Base-by-base conservation (phyloP, 352 stramenopile species). In the Globisporangium orthogonon region DNA sequence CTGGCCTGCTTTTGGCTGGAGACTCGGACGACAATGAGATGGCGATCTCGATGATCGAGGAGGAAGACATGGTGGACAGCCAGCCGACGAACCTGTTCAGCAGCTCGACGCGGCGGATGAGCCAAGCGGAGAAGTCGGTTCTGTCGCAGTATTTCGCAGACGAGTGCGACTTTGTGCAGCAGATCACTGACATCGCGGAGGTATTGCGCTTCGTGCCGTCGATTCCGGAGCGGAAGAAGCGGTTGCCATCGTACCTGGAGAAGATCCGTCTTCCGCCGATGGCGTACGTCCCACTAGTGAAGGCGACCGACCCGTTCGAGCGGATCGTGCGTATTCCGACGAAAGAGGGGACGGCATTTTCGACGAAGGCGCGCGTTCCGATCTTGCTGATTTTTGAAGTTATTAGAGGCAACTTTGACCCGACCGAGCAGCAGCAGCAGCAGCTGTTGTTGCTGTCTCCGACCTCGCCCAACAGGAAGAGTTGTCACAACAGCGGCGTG, bases 341-440 rank as follows among this genome's bases (percentile, higher is more conserved):
- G 1, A 91, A 90, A 41, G 86, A 95, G 83, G 86, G 86, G 39
- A 94, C 86, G 2, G 86, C 83, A 0, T 95, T 95, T 51, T 94
- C 83, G 13, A 95, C 86, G 9, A 94, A 95, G 54, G 83, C 82
- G 17, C 83, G 86, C 23, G 86, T 93, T 29, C 86, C 84, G 29
- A 93, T 93, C 60, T 74, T 95, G 74, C 62, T 95, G 43, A 91
- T 94, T 29, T 95, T 95, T 54, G 86, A 95, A 60, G 86, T 95
- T 23, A 89, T 92, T 51, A 86, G 80, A 48, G 87, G 81, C 7
- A 83, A 90, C 45, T 69, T 78, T 55, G 86, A 86, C 35, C 60
- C 67, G 13, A 71, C 76, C 4, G 72, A 56, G 15, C 23, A 43
- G 35, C 50, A 56, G 37, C 50, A 40, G 48, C 30, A 82, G 11